Evolutionary conservation across 495 filamentous ascomycete species (phyloP).

Genomic region (Penicillium salamii): DNA sequence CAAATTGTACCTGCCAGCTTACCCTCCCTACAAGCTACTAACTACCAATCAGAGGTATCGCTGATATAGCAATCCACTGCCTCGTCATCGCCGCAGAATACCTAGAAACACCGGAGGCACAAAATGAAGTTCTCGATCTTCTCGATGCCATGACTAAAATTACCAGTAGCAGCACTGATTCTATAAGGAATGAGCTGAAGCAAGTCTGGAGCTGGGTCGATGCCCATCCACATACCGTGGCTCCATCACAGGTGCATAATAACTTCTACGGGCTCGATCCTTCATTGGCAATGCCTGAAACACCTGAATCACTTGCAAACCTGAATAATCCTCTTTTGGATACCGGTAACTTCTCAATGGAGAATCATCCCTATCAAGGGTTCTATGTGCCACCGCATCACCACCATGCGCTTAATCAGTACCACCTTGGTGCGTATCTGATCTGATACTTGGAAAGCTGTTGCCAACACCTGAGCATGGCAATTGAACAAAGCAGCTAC

Average conservation of each 20-base stretch:
- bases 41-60: slow-evolving; percentile 55
- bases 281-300: slow-evolving; percentile 17
- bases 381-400: slow-evolving; percentile 52
- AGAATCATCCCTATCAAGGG: slow-evolving; percentile 73
- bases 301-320: slow-evolving; percentile 37
- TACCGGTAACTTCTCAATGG: slow-evolving; percentile 67
- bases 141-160: slow-evolving; percentile 71
- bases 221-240: slow-evolving; percentile 23
- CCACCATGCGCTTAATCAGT: slow-evolving; percentile 21
- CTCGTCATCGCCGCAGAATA: slow-evolving; percentile 77
- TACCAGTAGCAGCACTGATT: slow-evolving; percentile 73
- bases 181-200: slow-evolving; percentile 66
- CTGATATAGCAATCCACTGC: slow-evolving; percentile 72
- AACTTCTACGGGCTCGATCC: slow-evolving; percentile 22
- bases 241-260: slow-evolving; percentile 23
- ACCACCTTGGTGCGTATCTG: slow-evolving; percentile 22
- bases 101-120: slow-evolving; percentile 64
- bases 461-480: too few species aligned
- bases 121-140: slow-evolving; percentile 79
- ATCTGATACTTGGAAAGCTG: slow-evolving; percentile 9
- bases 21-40: not conserved
- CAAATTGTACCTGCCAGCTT: not conserved
- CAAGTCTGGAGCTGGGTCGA: slow-evolving; percentile 73
- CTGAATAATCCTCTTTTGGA: slow-evolving; percentile 63
- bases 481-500: too few species aligned